Conservation (phyloP, 129 eudicot species). For the Helianthus annuus region DNA sequence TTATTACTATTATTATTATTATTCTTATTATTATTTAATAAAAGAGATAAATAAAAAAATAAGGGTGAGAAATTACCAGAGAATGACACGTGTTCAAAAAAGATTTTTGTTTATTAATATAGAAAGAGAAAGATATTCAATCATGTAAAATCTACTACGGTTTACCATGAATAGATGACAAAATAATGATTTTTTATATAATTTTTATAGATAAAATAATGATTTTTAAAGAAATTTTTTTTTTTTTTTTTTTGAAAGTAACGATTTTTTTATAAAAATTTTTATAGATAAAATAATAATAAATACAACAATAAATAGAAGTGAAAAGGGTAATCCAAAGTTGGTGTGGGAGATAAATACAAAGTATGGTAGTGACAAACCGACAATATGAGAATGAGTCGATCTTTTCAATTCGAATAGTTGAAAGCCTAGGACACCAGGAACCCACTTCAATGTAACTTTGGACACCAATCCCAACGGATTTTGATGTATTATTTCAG, state of each 20-base stretch:
- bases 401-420: background rate
- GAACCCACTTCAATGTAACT: constrained; percentile 7
- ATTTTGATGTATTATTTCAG: background rate
- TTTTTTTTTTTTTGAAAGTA: background rate
- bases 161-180: no score
- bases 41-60: no score
- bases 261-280: background rate
- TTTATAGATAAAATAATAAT: background rate
- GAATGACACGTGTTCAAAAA: no score
- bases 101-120: no score
- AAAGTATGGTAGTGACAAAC: background rate
- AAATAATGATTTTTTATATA: no score
- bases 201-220: no score
- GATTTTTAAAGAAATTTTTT: no score
- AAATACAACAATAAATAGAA: constrained; percentile 10
- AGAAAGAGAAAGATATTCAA: no score
- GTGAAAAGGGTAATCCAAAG: constrained; percentile 8
- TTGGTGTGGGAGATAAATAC: constrained; percentile 3
- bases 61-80: no score
- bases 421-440: constrained; percentile 7
- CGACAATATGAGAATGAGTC: background rate
- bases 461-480: constrained; percentile 12
- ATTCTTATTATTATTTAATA: no score
- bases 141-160: no score
- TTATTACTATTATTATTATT: no score